Percentiles rank a stretch among this genome's conserved stretches.
phyloP scores from a whole-genome alignment of 176 grass and related monocot species.

The barley (Hordeum vulgare) region DNA sequence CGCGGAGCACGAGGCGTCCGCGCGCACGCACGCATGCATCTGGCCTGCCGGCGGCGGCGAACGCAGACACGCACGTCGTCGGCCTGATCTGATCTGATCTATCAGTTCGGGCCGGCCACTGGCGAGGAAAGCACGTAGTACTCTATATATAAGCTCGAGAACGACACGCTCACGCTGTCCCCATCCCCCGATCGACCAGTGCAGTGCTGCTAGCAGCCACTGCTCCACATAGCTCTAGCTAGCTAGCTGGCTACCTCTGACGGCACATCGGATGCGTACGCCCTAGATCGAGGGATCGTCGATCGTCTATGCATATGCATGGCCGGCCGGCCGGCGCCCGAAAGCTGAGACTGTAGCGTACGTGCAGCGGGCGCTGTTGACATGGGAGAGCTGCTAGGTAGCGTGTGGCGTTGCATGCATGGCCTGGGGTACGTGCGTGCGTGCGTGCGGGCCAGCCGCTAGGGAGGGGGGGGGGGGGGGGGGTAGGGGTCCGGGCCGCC shows the following conservation, averaged over 20 bases:
- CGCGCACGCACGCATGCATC: background rate
- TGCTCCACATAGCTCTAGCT: background rate
- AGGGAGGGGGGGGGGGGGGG: no score
- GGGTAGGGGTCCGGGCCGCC: conserved; percentile 1
- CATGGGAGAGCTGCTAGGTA: background rate
- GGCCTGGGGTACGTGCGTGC: background rate
- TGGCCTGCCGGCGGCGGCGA: background rate
- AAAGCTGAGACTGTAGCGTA: background rate
- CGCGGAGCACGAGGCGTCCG: background rate
- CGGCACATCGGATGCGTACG: background rate
- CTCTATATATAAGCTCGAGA: background rate
- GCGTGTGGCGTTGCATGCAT: background rate
- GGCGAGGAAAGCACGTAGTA: background rate
- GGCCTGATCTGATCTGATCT: background rate
- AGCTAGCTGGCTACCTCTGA: background rate
- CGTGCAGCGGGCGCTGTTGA: background rate
- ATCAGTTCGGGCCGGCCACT: background rate
- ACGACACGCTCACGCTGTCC: background rate
- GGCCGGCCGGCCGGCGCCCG: background rate
- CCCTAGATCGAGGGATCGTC: background rate
- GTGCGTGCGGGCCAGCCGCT: background rate
- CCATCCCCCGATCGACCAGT: background rate
- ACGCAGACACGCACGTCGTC: conserved; percentile 7
- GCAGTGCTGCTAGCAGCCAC: no score
- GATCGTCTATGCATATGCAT: background rate